These are phyloP conservation scores for Claviceps capensis DNA, from an alignment of 2,329 filamentous ascomycete species.

Conservation along the genomic window DNA sequence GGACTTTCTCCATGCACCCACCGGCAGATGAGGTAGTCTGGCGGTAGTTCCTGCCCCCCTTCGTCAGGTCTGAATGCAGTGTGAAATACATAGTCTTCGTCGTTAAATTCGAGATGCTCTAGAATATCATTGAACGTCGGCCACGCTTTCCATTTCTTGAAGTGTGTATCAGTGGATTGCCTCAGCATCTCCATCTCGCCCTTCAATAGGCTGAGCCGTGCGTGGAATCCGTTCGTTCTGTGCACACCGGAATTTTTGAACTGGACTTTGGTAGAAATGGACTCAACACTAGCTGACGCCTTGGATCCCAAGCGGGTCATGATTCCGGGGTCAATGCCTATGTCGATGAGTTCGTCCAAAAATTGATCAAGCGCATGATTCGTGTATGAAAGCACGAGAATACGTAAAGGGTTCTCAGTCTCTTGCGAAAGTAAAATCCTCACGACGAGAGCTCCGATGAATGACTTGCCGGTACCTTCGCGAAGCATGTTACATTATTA, in stretches of 20 bases:
- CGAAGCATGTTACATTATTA: not conserved
- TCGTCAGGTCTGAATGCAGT: not conserved
- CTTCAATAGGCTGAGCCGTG: not conserved
- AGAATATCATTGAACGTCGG: not conserved
- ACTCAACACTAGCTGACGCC: constrained; percentile 19
- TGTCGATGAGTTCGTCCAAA: constrained; percentile 46
- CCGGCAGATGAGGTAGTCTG: not conserved
- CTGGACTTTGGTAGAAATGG: not conserved
- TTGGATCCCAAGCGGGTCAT: constrained; percentile 56
- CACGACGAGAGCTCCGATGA: constrained; percentile 51
- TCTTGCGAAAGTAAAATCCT: constrained; percentile 37
- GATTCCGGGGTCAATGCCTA: constrained; percentile 32
- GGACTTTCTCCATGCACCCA: not conserved
- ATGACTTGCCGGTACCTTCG: constrained; percentile 53
- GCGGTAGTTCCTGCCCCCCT: too few species aligned
- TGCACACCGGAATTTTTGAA: not conserved
- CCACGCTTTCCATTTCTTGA: not conserved
- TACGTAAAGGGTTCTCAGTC: constrained; percentile 25
- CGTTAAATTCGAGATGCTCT: not conserved
- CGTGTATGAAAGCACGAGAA: constrained; percentile 55
- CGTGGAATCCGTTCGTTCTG: not conserved
- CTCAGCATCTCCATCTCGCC: not conserved
- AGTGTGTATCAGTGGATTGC: not conserved
- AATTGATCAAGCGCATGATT: constrained; percentile 57
- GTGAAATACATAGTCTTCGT: not conserved